Percentiles rank a stretch among this genome's conserved stretches.
Conservation (phyloP, 495 filamentous ascomycete species). For the Podospora pseudoanserina region DNA sequence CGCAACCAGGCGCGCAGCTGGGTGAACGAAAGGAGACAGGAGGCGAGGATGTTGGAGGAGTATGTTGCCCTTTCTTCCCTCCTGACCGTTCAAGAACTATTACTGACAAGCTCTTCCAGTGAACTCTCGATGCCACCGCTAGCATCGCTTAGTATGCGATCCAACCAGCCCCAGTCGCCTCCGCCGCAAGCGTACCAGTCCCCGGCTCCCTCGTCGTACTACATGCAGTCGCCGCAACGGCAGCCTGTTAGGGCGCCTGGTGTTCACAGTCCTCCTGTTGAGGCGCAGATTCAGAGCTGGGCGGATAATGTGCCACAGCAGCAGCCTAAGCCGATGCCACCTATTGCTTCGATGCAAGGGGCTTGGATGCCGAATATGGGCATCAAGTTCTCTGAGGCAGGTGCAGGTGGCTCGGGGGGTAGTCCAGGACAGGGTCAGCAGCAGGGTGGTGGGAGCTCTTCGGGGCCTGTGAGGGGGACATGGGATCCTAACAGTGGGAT, state of each 20-base stretch:
- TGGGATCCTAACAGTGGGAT: slow-evolving; percentile 66
- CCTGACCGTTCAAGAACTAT: not conserved
- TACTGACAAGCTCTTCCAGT: slow-evolving; percentile 22
- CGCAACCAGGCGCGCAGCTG: slow-evolving; percentile 75
- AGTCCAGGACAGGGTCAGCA: slow-evolving; percentile 11
- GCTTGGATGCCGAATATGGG: slow-evolving; percentile 79
- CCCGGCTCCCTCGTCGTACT: slow-evolving; percentile 21
- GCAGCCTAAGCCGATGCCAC: slow-evolving; percentile 48
- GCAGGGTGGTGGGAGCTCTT: slow-evolving; percentile 13
- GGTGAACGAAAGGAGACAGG: slow-evolving; percentile 72
- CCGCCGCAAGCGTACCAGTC: slow-evolving; percentile 20
- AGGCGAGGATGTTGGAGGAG: slow-evolving; percentile 75
- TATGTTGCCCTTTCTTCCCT: slow-evolving; percentile 33
- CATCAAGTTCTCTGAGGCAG: slow-evolving; percentile 58
- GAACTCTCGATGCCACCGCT: slow-evolving; percentile 52
- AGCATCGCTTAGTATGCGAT: slow-evolving; percentile 39
- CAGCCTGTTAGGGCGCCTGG: slow-evolving; percentile 34
- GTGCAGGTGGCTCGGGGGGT: slow-evolving; percentile 4
- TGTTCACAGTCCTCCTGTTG: slow-evolving; percentile 29
- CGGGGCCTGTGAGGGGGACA: slow-evolving; percentile 24
- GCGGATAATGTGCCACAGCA: slow-evolving; percentile 50
- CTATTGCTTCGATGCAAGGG: slow-evolving; percentile 40
- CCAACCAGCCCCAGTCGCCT: slow-evolving; percentile 10
- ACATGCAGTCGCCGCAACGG: slow-evolving; percentile 29
- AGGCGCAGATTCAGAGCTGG: slow-evolving; percentile 50